Conservation (phyloP, 768 basidiomycete species). For the Panaeolus cyanescens region DNA sequence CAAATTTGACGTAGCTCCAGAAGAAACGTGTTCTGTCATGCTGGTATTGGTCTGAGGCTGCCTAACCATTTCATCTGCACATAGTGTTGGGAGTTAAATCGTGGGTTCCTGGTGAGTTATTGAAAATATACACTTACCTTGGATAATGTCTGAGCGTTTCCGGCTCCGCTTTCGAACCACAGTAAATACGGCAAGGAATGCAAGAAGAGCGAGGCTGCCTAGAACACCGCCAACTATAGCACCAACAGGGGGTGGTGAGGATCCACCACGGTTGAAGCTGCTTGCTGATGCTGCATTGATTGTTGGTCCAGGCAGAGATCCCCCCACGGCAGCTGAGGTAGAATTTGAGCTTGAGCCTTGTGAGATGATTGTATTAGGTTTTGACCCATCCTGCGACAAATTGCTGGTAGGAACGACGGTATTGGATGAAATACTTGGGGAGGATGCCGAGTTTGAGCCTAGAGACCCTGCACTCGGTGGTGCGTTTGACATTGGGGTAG, state of each 20-base stretch:
- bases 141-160: too few species aligned
- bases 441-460: background rate
- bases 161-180: too few species aligned
- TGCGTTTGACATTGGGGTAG: background rate
- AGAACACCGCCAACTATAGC: conserved; percentile 6
- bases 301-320: background rate
- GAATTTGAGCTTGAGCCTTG: background rate
- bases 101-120: too few species aligned
- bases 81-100: too few species aligned
- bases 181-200: background rate
- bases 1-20: too few species aligned
- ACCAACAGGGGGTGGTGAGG: background rate
- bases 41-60: too few species aligned
- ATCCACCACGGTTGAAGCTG: background rate
- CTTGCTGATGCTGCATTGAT: background rate
- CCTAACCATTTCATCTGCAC: too few species aligned
- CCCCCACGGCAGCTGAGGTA: background rate
- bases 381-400: background rate
- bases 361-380: background rate
- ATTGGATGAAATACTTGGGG: background rate
- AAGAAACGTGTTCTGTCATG: too few species aligned
- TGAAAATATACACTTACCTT: too few species aligned
- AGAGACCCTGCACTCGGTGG: too few species aligned
- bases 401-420: background rate
- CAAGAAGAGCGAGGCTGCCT: conserved; percentile 1